Evolutionary conservation across 345 rosid species (phyloP).

Genomic region (Brassica cretica): DNA sequence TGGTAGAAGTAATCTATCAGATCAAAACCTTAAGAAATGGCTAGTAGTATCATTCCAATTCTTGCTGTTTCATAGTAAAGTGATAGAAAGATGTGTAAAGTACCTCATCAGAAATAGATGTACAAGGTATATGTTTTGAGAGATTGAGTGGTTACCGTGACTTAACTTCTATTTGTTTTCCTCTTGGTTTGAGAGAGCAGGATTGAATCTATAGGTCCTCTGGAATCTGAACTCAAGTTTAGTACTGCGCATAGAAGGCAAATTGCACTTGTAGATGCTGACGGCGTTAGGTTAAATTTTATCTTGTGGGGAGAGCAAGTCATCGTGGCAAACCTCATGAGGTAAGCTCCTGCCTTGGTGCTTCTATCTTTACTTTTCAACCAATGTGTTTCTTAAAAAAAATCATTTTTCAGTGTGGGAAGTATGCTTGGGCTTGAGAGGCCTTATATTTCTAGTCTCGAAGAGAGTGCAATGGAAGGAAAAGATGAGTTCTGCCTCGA

Average conservation of each 20-base stretch:
- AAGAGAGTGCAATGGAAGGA: slow-evolving; percentile 56
- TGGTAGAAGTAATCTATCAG: slow-evolving; percentile 14
- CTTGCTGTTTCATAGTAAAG: not conserved
- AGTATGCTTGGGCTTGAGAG: slow-evolving; percentile 86
- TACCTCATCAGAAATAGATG: slow-evolving; percentile 1
- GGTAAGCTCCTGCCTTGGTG: slow-evolving; percentile 52
- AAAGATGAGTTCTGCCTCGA: slow-evolving; percentile 72
- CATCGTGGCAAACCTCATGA: slow-evolving; percentile 76
- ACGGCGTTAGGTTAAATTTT: slow-evolving; percentile 63
- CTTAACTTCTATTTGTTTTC: slow-evolving; percentile 8
- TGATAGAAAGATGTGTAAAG: slow-evolving; percentile 3
- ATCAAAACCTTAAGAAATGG: slow-evolving; percentile 9
- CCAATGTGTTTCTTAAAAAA: slow-evolving; percentile 16
- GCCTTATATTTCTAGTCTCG: slow-evolving; percentile 71
- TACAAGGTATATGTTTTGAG: slow-evolving; percentile 1
- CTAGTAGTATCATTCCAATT: slow-evolving; percentile 1
- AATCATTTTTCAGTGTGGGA: slow-evolving; percentile 61
- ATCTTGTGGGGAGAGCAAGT: slow-evolving; percentile 91
- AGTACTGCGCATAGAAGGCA: slow-evolving; percentile 60
- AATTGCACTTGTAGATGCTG: slow-evolving; percentile 70
- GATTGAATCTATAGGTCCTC: slow-evolving; percentile 76
- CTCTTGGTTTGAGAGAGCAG: slow-evolving; percentile 45
- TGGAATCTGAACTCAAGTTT: slow-evolving; percentile 59
- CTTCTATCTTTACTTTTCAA: slow-evolving; percentile 14
- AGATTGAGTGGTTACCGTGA: slow-evolving; percentile 19